Percentiles rank a stretch among this genome's conserved stretches.
These are phyloP conservation scores for Podaxis sp. DNA, from an alignment of 768 basidiomycete genomes.

Conservation along the genomic window DNA sequence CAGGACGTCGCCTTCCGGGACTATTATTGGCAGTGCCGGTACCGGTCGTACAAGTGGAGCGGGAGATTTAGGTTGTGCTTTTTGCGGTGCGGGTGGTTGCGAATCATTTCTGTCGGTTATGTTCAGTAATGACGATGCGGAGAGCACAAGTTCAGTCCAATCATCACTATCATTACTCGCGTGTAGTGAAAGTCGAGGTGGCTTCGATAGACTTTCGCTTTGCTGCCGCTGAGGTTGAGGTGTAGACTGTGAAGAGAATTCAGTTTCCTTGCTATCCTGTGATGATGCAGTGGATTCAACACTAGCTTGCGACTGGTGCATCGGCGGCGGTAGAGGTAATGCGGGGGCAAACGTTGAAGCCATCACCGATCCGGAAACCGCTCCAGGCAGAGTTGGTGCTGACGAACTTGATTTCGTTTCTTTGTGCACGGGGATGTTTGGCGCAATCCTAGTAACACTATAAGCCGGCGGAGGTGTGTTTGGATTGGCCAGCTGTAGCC, in stretches of 20 bases:
- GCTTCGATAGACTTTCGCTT: constrained; percentile 13
- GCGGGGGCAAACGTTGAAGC: background rate
- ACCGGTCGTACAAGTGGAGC: background rate
- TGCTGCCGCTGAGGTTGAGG: constrained; percentile 12
- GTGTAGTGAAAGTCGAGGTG: constrained; percentile 47
- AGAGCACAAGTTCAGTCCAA: constrained; percentile 38
- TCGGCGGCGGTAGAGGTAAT: background rate
- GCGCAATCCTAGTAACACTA: constrained; percentile 8
- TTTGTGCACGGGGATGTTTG: background rate
- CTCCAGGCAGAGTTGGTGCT: background rate
- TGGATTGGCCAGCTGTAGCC: background rate
- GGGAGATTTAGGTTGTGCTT: background rate
- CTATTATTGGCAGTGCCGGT: background rate
- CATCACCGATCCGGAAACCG: background rate
- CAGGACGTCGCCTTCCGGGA: background rate
- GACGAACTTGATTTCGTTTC: background rate
- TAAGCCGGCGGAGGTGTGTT: constrained; percentile 46
- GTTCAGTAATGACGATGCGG: constrained; percentile 5
- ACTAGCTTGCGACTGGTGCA: constrained; percentile 11
- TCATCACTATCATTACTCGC: constrained; percentile 7
- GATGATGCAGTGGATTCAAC: constrained; percentile 6
- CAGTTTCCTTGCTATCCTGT: background rate
- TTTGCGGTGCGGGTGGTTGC: background rate
- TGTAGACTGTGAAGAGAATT: constrained; percentile 3
- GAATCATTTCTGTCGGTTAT: background rate